Conservation (phyloP, 31 red algal genomes). For the Asparagopsis taxiformis region DNA sequence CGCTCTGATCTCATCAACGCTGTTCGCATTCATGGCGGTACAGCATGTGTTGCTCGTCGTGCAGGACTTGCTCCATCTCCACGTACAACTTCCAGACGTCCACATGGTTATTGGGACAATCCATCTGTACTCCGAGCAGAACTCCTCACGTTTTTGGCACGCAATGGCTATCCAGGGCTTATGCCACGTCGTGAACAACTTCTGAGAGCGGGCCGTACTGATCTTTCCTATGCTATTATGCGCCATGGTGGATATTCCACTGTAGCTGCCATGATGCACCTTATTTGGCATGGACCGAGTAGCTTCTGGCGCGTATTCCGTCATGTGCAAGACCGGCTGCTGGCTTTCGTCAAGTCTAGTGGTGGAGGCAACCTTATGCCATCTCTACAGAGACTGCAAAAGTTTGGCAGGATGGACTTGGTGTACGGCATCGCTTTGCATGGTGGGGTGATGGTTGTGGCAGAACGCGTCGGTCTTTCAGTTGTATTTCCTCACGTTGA, state of each 20-base stretch:
- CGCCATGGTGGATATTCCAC: slow-evolving; percentile 62
- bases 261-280: slow-evolving; percentile 77
- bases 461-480: slow-evolving; percentile 36
- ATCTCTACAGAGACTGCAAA: slow-evolving; percentile 31
- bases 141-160: slow-evolving; percentile 51
- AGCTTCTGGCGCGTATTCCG: slow-evolving; percentile 74
- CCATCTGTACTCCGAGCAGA: slow-evolving; percentile 47
- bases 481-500: slow-evolving; percentile 34
- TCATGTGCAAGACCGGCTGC: slow-evolving; percentile 52
- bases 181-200: slow-evolving; percentile 79
- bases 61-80: slow-evolving; percentile 18
- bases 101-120: slow-evolving; percentile 61
- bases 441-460: slow-evolving; percentile 79
- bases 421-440: slow-evolving; percentile 76
- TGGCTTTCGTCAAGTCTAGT: slow-evolving; percentile 30
- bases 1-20: slow-evolving; percentile 73
- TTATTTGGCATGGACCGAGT: slow-evolving; percentile 80
- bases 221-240: slow-evolving; percentile 75
- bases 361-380: slow-evolving; percentile 48
- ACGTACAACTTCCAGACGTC: slow-evolving; percentile 1
- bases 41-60: slow-evolving; percentile 25
- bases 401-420: slow-evolving; percentile 68
- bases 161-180: slow-evolving; percentile 66
- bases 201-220: slow-evolving; percentile 24
- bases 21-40: slow-evolving; percentile 63